These are phyloP conservation scores for Hygrocybe punicea DNA, from an alignment of 768 basidiomycete species.

Conservation along the genomic window DNA sequence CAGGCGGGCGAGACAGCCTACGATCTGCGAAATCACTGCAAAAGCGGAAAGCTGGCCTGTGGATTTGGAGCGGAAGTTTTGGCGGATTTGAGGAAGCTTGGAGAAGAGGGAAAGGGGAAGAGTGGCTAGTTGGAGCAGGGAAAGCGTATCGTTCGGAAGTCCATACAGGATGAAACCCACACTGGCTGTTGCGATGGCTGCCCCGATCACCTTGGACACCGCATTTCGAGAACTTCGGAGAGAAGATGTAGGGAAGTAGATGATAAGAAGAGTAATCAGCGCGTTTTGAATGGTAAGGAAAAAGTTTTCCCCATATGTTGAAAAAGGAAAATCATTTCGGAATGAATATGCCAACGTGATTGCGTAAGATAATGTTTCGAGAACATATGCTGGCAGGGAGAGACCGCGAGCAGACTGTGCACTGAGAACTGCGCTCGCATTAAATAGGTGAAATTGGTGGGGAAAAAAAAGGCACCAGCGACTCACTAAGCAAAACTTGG, in stretches of 20 bases:
- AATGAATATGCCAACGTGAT: conserved; percentile 87
- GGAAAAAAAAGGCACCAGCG: background rate
- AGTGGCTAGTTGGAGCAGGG: conserved; percentile 76
- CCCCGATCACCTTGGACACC: conserved; percentile 34
- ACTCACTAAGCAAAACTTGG: conserved; percentile 81
- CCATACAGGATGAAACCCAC: conserved; percentile 41
- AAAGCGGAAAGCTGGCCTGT: conserved; percentile 95
- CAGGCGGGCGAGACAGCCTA: conserved; percentile 84
- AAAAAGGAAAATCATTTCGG: conserved; percentile 86
- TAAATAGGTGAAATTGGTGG: background rate
- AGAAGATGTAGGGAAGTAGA: conserved; percentile 44
- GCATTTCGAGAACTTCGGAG: conserved; percentile 20
- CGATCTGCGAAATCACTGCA: conserved; percentile 83
- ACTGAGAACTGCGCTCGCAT: conserved; percentile 51
- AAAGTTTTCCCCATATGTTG: conserved; percentile 95
- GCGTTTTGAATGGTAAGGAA: conserved; percentile 90
- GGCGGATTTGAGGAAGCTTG: conserved; percentile 89
- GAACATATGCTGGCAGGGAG: conserved; percentile 78
- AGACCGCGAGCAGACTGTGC: conserved; percentile 82
- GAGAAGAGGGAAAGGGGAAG: conserved; percentile 90
- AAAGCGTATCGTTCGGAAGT: conserved; percentile 49
- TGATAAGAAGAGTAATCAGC: conserved; percentile 83
- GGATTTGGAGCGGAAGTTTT: conserved; percentile 69
- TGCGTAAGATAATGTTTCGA: conserved; percentile 88
- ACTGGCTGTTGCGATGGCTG: conserved; percentile 28